Evolutionary conservation across 179 eudicot species (phyloP), one percentile per base, ranked within the genome.

Genomic region (Silene noctiflora): DNA sequence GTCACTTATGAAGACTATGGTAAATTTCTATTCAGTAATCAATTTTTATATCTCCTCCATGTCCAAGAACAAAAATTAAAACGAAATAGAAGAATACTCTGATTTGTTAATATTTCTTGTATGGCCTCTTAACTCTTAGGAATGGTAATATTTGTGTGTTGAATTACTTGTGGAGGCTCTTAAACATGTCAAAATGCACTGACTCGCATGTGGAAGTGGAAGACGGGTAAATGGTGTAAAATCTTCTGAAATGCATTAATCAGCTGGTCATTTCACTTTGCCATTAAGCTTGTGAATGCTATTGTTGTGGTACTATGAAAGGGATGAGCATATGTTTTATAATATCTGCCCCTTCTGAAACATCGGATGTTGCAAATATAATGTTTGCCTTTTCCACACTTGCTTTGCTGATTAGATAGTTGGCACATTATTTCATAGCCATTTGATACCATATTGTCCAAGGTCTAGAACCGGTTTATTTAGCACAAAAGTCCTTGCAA

Each of bases 1-100:
- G 71, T 96, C 98, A 66, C 92, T 96, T n/a, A 67, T 88, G 85
- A 96, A 88, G 87, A 81, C 78, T 69, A 88, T 96, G 99, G 99
- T 96, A 83, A 81, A 10, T 6, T 64, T 72, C 68, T 27, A n/a
- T 78, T 22, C 44, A 68, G 59, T 60, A 62, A 13, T 22, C 63
- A 27, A 27, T 77, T 67, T 81, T 61, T 35, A 22, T 66, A 31
- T 31, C 67, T 27, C 53, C 59, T 46, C 27, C n/a, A 16, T n/a
- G 56, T 65, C 60, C 46, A 59, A 33, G 48, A 70, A 17, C 31
- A 33, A 46, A 27, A 55, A 48, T 24, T 1, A 21, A 22, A 64
- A 48, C 19, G 14, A 61, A 20, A 69, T 21, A 69, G 31, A 13
- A 44, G 33, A 33, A 46, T 44, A 35, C 70, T 11, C 6, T 69